These are phyloP conservation scores for Rhizopogon vulgaris DNA, from an alignment of 768 basidiomycete genomes.

Conservation along the genomic window DNA sequence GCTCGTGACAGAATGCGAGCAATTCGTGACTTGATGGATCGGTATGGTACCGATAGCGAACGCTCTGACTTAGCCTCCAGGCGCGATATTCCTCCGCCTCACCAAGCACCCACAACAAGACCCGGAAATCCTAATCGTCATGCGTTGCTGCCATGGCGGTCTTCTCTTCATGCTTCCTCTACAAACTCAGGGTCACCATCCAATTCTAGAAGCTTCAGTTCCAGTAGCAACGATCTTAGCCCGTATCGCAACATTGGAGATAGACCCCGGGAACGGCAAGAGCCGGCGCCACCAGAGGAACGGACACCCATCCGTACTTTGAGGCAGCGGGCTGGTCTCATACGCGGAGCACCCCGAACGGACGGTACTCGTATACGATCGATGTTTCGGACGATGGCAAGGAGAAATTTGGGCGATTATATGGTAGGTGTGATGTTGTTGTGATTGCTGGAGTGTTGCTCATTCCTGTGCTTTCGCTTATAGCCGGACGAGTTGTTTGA, in stretches of 20 bases:
- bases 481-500: conserved; percentile 77
- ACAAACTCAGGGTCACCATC: background rate
- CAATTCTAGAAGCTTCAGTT: background rate
- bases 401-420: conserved; percentile 35
- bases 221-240: background rate
- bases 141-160: background rate
- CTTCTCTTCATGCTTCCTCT: background rate
- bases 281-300: background rate
- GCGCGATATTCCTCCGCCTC: background rate
- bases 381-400: conserved; percentile 7
- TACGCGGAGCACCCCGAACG: background rate
- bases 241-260: background rate
- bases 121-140: background rate
- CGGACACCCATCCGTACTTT: background rate
- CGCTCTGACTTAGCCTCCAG: background rate
- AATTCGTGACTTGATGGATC: background rate
- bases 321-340: background rate
- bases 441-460: conserved; percentile 3
- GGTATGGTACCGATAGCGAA: background rate
- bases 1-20: background rate
- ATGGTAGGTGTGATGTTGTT: conserved; percentile 37
- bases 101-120: background rate
- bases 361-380: background rate
- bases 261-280: background rate
- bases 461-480: conserved; percentile 5